Conservation (phyloP, 768 basidiomycete species). For the Lentinula boryana region DNA sequence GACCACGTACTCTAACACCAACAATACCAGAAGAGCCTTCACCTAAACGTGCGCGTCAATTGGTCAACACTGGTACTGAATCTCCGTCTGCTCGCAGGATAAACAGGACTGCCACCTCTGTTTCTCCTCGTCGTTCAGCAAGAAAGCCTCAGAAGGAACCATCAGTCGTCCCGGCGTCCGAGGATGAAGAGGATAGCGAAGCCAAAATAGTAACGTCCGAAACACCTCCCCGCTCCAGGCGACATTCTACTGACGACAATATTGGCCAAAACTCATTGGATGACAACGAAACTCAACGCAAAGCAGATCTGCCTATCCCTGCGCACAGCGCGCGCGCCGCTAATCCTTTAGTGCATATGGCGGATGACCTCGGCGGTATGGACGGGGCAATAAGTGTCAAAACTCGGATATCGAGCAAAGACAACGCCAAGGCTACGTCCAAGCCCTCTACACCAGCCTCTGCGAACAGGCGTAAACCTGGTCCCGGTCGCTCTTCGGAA, state of each 20-base stretch:
- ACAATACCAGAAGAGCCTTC: conserved; percentile 1
- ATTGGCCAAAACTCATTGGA: neutral
- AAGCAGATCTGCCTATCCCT: conserved; percentile 16
- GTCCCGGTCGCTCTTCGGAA: conserved; percentile 46
- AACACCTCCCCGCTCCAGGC: neutral
- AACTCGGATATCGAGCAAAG: conserved; percentile 26
- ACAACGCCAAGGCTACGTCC: neutral
- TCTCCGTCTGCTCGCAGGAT: conserved; percentile 6
- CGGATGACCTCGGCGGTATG: conserved; percentile 32
- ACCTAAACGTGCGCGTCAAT: conserved; percentile 2
- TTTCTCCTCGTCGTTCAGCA: neutral
- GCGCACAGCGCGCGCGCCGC: conserved; percentile 41
- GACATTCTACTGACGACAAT: neutral
- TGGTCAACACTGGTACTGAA: neutral
- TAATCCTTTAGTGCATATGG: conserved; percentile 50
- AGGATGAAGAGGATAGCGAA: conserved; percentile 28
- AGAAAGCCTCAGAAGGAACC: conserved; percentile 1
- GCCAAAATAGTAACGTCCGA: neutral
- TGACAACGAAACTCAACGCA: neutral
- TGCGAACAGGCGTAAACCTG: conserved; percentile 28
- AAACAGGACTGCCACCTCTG: neutral
- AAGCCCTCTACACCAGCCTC: conserved; percentile 8
- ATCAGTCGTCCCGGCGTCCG: conserved; percentile 26
- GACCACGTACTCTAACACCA: neutral
- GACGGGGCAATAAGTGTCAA: conserved; percentile 45